phyloP scores from a whole-genome alignment of 2,329 filamentous ascomycete species.

The Microcyclosporella mali region DNA sequence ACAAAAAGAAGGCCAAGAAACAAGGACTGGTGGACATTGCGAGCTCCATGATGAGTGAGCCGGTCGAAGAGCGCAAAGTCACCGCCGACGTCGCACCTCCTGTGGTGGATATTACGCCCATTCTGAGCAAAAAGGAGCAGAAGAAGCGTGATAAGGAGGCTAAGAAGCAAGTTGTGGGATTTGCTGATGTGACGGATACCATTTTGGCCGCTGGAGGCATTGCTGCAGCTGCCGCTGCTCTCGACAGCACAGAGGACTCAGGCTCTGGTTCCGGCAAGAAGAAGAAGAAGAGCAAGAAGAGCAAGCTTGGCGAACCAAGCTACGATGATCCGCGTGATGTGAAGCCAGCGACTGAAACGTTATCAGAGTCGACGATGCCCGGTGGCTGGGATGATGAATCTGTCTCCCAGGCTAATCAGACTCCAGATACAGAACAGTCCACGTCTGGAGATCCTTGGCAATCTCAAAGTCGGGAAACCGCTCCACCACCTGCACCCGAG shows the following conservation, averaged over 20 bases:
- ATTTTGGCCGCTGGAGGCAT: slow-evolving; percentile 24
- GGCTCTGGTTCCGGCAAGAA: slow-evolving; percentile 23
- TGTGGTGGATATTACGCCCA: slow-evolving; percentile 26
- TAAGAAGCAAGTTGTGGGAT: slow-evolving; percentile 24
- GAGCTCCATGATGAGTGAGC: slow-evolving; percentile 1
- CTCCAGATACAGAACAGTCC: slow-evolving; percentile 24
- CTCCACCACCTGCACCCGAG: slow-evolving; percentile 6
- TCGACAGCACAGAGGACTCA: slow-evolving; percentile 19
- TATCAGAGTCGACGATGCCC: slow-evolving; percentile 20
- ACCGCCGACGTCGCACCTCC: not conserved
- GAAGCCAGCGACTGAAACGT: slow-evolving; percentile 12
- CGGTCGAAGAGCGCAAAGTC: not conserved
- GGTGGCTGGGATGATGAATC: slow-evolving; percentile 24
- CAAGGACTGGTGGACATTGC: slow-evolving; percentile 14
- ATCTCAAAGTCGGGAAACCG: slow-evolving; percentile 16
- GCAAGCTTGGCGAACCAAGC: slow-evolving; percentile 24
- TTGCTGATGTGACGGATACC: slow-evolving; percentile 26
- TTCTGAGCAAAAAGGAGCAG: slow-evolving; percentile 31
- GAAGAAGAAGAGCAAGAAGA: slow-evolving; percentile 36
- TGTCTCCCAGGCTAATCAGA: slow-evolving; percentile 11
- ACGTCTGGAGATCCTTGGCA: slow-evolving; percentile 15
- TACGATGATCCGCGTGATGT: slow-evolving; percentile 32
- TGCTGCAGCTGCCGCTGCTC: slow-evolving; percentile 17
- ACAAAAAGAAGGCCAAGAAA: slow-evolving; percentile 41
- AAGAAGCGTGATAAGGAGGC: slow-evolving; percentile 40